Evolutionary conservation across 495 filamentous ascomycete genomes (phyloP), one percentile per base, ranked within the genome.

Genomic region (Chaetomidium leptoderma): DNA sequence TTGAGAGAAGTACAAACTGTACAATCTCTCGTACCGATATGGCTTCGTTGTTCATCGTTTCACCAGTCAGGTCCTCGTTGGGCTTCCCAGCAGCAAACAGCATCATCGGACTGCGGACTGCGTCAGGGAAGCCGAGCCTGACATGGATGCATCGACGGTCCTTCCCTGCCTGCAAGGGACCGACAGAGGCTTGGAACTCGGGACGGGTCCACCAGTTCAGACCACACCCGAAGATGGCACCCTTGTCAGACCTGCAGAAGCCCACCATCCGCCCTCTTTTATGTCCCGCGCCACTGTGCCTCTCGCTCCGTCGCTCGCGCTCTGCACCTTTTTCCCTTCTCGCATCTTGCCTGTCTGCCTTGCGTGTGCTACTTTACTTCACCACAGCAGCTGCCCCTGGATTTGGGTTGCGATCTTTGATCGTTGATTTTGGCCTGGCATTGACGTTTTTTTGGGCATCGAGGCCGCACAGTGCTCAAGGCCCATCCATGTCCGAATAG

Each of bases 281-380:
- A 42, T 53, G 36, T 17, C 35, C 11, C 14, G 53, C 53, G 32
- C 52, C 40, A 24, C 52, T 55, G 52, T 45, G 52, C 39, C 39
- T 55, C 51, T 42, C 26, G 26, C 21, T 19, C 36, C 26, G 30
- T 33, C 39, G 14, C 39, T 45, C 27, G 39, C 52, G 14, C 39
- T 35, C 19, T 44, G 39, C 52, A 24, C 40, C 7, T 19, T 55
- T 17, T 26, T 29, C 35, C 7, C 29, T 55, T 17, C 36, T 29
- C 35, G 7, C 29, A 17, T 32, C 13, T 30, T 33, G 6, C 8
- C 27, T n/a, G 21, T 37, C 16, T 6, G 16, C 16, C 4, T 27
- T 30, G 6, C 5, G 7, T 30, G 19, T 37, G 27, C 19, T 47
- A 47, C 40, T 43, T 32, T 47, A 47, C 40, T 43, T 32, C 4